These are phyloP conservation scores for Penicillium paneum DNA, from an alignment of 2,329 filamentous ascomycete genomes.

Conservation along the genomic window DNA sequence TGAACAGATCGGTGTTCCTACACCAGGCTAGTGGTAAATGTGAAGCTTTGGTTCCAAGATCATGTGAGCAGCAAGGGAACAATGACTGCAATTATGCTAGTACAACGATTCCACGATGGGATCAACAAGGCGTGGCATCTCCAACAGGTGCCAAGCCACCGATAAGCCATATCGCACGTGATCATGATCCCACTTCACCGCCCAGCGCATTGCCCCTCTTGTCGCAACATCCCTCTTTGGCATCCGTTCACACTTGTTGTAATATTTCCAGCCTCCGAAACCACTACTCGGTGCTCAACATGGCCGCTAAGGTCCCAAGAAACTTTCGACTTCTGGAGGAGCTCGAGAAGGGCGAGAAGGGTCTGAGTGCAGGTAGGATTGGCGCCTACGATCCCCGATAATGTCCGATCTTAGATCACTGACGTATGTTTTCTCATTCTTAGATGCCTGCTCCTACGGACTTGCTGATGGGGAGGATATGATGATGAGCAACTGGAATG, in stretches of 20 bases:
- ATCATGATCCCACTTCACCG: slow-evolving; percentile 6
- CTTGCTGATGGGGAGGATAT: slow-evolving; percentile 91
- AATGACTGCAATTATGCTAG: slow-evolving; percentile 1
- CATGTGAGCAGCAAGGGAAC: neutral
- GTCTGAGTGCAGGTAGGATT: slow-evolving; percentile 71
- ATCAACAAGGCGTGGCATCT: slow-evolving; percentile 26
- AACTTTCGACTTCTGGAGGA: slow-evolving; percentile 97
- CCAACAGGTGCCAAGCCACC: slow-evolving; percentile 19
- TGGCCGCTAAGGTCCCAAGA: slow-evolving; percentile 77
- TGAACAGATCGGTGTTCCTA: neutral
- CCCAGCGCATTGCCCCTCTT: slow-evolving; percentile 22
- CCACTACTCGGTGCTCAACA: slow-evolving; percentile 28
- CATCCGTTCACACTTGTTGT: neutral
- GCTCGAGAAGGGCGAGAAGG: slow-evolving; percentile 98
- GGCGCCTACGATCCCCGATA: slow-evolving; percentile 1
- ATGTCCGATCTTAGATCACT: slow-evolving; percentile 16
- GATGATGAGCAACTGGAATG: slow-evolving; percentile 98
- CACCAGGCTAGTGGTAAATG: neutral
- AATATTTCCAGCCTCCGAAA: neutral
- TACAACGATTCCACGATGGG: slow-evolving; percentile 12
- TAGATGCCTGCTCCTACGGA: slow-evolving; percentile 96
- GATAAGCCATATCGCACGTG: slow-evolving; percentile 28
- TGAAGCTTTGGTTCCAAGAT: neutral
- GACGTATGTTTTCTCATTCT: slow-evolving; percentile 20
- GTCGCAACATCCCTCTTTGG: slow-evolving; percentile 5